Conservation (phyloP, 75 land plant genomes). For the Adiantum capillusveneris region DNA sequence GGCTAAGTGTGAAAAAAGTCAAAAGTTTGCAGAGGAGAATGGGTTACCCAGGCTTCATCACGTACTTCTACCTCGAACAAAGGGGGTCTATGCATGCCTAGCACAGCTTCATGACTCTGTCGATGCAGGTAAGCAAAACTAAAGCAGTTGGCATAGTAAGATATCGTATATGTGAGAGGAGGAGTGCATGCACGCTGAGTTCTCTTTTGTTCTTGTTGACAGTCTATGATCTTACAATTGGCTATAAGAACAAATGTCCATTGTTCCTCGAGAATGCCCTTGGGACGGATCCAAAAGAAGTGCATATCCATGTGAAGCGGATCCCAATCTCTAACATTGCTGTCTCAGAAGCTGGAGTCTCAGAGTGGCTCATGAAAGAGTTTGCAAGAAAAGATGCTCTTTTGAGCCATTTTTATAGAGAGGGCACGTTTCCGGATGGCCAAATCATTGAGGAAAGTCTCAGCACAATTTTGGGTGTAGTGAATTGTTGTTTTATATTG, state of each 20-base stretch:
- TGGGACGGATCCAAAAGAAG: conserved; percentile 88
- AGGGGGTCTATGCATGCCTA: conserved; percentile 73
- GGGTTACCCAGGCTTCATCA: conserved; percentile 62
- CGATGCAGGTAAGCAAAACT: conserved; percentile 76
- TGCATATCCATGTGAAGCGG: conserved; percentile 75
- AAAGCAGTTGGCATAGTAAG: too few species aligned
- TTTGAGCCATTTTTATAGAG: conserved; percentile 43
- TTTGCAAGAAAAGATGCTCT: conserved; percentile 66
- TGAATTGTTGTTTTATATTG: conserved; percentile 32
- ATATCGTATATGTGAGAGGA: too few species aligned
- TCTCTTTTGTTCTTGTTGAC: conserved; percentile 24
- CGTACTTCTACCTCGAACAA: conserved; percentile 81
- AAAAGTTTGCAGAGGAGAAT: conserved; percentile 65
- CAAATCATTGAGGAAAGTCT: conserved; percentile 41
- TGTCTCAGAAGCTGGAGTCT: conserved; percentile 38
- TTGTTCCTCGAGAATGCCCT: conserved; percentile 62
- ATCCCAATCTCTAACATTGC: conserved; percentile 52
- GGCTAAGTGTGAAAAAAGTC: conserved; percentile 62
- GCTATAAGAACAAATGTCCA: conserved; percentile 72
- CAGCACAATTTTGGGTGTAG: conserved; percentile 22
- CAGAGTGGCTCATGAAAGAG: conserved; percentile 61
- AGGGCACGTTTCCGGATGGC: conserved; percentile 57
- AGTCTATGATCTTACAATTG: conserved; percentile 95
- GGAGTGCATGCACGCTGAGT: too few species aligned
- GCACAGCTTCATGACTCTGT: conserved; percentile 51